These are phyloP conservation scores for Coniella vitis DNA, from an alignment of 2,329 filamentous ascomycete species.

Conservation along the genomic window DNA sequence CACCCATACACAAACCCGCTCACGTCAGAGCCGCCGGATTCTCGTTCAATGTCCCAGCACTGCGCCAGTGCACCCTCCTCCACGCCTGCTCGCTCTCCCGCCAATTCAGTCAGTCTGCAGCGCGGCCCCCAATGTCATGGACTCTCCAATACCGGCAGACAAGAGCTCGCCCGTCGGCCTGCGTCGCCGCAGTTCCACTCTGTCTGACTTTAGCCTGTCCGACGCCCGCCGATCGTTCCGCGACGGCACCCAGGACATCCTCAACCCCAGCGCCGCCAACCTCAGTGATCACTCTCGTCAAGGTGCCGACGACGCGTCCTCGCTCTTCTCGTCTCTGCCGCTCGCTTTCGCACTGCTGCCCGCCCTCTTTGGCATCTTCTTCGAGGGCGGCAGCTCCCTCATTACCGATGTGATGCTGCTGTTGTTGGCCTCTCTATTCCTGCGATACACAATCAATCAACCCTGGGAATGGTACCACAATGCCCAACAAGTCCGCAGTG, in stretches of 20 bases:
- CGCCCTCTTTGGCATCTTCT: slow-evolving; percentile 76
- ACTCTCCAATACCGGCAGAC: slow-evolving; percentile 21
- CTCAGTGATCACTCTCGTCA: slow-evolving; percentile 20
- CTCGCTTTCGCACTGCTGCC: slow-evolving; percentile 79
- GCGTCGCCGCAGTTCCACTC: slow-evolving; percentile 65
- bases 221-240: slow-evolving; percentile 59
- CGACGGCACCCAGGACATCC: slow-evolving; percentile 60
- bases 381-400: slow-evolving; percentile 75
- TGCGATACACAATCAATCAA: slow-evolving; percentile 86
- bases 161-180: slow-evolving; percentile 22
- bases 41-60: too few relatives aligned
- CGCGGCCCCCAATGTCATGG: slow-evolving; percentile 20
- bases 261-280: slow-evolving; percentile 44
- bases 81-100: too few relatives aligned
- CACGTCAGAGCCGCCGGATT: too few relatives aligned
- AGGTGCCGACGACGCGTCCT: slow-evolving; percentile 44
- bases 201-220: slow-evolving; percentile 68
- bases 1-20: too few relatives aligned
- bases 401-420: slow-evolving; percentile 81
- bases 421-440: slow-evolving; percentile 71
- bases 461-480: slow-evolving; percentile 82
- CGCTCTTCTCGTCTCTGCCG: slow-evolving; percentile 70
- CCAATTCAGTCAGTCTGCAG: slow-evolving; percentile 1
- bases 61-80: too few relatives aligned
- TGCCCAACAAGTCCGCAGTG: slow-evolving; percentile 55